Conservation (phyloP, 768 basidiomycete genomes). For the Kwoniella pini region DNA sequence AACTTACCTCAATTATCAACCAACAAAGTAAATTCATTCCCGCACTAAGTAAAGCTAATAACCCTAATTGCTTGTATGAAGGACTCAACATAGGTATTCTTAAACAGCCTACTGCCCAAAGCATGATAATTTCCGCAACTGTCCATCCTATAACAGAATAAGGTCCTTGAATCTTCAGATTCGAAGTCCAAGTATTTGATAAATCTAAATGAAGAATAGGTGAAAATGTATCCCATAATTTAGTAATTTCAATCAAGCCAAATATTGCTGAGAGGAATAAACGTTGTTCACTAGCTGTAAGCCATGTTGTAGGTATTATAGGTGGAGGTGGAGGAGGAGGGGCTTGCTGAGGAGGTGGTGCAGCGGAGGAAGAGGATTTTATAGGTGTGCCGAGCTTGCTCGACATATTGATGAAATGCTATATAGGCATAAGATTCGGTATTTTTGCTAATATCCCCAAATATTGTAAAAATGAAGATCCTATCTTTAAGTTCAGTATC, state of each 20-base stretch:
- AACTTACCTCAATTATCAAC: conserved; percentile 45
- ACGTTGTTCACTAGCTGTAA: conserved; percentile 77
- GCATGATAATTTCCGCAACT: conserved; percentile 41
- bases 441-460: too few relatives aligned
- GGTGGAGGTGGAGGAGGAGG: conserved; percentile 48
- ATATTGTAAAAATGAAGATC: too few relatives aligned
- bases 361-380: background rate
- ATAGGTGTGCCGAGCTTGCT: conserved; percentile 20
- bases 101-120: conserved; percentile 50
- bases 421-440: background rate
- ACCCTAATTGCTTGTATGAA: conserved; percentile 33
- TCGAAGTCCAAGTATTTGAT: conserved; percentile 58
- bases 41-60: conserved; percentile 32
- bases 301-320: conserved; percentile 70
- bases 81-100: conserved; percentile 56
- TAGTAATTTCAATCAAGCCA: conserved; percentile 67
- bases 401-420: conserved; percentile 3
- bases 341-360: background rate
- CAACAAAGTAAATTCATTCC: conserved; percentile 49
- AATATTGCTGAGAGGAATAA: conserved; percentile 75
- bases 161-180: conserved; percentile 55
- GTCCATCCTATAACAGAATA: conserved; percentile 42
- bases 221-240: conserved; percentile 69
- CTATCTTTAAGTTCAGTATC: too few relatives aligned
- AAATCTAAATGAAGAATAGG: conserved; percentile 56